These are phyloP conservation scores for Phialophora chinensis DNA, from an alignment of 2,329 filamentous ascomycete genomes.

Conservation along the genomic window DNA sequence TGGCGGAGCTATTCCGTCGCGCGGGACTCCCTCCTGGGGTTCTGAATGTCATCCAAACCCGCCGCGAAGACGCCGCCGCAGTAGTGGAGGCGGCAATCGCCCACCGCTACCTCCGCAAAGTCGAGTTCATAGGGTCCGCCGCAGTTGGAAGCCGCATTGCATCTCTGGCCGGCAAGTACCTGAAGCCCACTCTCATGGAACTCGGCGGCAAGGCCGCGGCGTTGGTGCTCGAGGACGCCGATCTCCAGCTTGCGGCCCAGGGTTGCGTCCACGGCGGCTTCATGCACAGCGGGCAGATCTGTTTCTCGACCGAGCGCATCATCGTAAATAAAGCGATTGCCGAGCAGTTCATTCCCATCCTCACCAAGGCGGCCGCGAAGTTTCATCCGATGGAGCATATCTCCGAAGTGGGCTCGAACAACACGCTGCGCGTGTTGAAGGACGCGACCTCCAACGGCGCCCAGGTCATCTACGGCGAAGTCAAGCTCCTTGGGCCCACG, in stretches of 20 bases:
- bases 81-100: constrained; percentile 75
- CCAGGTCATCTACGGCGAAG: constrained; percentile 75
- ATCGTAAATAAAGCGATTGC: constrained; percentile 85
- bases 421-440: constrained; percentile 74
- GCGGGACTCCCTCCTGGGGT: constrained; percentile 81
- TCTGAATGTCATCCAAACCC: constrained; percentile 86
- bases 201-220: constrained; percentile 92
- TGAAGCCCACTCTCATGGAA: constrained; percentile 84
- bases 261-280: constrained; percentile 76
- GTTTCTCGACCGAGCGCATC: constrained; percentile 85
- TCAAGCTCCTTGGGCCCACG: constrained; percentile 72
- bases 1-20: constrained; percentile 73
- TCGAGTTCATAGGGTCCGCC: constrained; percentile 92
- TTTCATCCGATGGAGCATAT: constrained; percentile 74
- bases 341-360: constrained; percentile 77
- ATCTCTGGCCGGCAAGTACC: constrained; percentile 76
- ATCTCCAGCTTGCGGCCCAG: constrained; percentile 55
- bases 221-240: constrained; percentile 81
- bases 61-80: constrained; percentile 65
- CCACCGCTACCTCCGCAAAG: constrained; percentile 73
- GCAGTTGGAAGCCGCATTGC: constrained; percentile 82
- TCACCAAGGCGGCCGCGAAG: constrained; percentile 81
- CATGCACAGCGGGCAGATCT: constrained; percentile 95
- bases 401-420: constrained; percentile 84
- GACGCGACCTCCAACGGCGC: constrained; percentile 78